These are phyloP conservation scores for Schizonepeta tenuifolia DNA, from an alignment of 257 asterid genomes.

Conservation along the genomic window DNA sequence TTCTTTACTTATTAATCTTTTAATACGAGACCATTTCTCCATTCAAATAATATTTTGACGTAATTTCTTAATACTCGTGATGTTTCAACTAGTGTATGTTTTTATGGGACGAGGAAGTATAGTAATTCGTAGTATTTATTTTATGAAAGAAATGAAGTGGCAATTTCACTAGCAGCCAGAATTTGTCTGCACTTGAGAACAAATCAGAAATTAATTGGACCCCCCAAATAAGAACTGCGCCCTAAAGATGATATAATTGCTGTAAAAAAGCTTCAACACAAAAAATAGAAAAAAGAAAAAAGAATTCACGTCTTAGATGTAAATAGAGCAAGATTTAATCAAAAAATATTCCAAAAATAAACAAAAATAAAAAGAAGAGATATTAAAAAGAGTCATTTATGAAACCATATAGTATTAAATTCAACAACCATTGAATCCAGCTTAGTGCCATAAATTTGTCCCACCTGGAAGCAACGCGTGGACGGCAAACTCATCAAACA, in stretches of 20 bases:
- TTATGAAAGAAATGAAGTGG: neutral
- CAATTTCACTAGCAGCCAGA: neutral
- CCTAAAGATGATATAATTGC: neutral
- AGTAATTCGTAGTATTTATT: too few relatives aligned
- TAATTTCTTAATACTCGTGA: too few relatives aligned
- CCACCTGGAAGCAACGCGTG: neutral
- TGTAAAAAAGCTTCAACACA: neutral
- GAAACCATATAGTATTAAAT: neutral
- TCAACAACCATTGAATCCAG: constrained; percentile 4
- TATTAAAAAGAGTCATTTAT: neutral
- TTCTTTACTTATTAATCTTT: too few relatives aligned
- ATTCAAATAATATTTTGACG: too few relatives aligned
- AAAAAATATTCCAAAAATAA: too few relatives aligned
- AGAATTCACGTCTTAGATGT: neutral
- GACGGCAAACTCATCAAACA: neutral
- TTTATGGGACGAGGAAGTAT: too few relatives aligned
- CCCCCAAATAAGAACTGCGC: neutral
- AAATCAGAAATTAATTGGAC: neutral
- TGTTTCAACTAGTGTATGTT: too few relatives aligned
- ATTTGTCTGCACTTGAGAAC: constrained; percentile 19
- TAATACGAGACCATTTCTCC: too few relatives aligned
- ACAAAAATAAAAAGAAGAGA: neutral
- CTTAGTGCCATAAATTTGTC: neutral
- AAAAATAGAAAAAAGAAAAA: neutral
- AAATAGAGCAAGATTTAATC: neutral